Evolutionary conservation across 2,329 filamentous ascomycete species (phyloP).

Genomic region (Madurella fahalii): DNA sequence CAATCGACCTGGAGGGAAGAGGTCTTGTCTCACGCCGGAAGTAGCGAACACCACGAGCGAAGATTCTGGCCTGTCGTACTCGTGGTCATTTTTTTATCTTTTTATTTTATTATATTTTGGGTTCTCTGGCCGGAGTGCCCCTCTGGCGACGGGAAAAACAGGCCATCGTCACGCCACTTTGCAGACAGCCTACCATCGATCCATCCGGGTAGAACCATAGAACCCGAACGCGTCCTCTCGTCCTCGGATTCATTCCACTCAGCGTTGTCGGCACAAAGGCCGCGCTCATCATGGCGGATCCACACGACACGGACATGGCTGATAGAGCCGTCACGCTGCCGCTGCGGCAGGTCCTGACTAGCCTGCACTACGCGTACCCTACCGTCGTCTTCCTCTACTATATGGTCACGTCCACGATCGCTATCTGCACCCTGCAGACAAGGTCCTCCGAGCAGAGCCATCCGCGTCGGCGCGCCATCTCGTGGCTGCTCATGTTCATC

Average conservation of each 20-base stretch:
- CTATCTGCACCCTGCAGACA: constrained; percentile 51
- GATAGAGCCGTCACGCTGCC: constrained; percentile 12
- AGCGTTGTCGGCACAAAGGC: neutral
- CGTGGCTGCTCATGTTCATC: constrained; percentile 41
- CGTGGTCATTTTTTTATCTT: neutral
- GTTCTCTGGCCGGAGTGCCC: too few relatives aligned
- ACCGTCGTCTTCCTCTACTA: constrained; percentile 56
- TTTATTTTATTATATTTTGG: too few relatives aligned
- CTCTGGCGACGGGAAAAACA: too few relatives aligned
- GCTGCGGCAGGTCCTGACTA: constrained; percentile 34
- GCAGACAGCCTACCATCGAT: too few relatives aligned
- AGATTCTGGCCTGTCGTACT: neutral
- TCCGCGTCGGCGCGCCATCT: constrained; percentile 41
- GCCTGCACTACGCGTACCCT: constrained; percentile 58
- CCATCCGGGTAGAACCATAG: too few relatives aligned
- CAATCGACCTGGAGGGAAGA: constrained; percentile 1
- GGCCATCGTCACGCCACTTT: too few relatives aligned
- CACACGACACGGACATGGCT: constrained; percentile 13
- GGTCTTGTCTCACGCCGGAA: constrained; percentile 7
- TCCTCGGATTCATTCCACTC: neutral
- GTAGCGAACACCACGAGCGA: neutral
- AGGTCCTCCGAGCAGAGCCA: constrained; percentile 35
- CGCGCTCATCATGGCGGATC: constrained; percentile 16
- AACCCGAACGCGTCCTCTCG: neutral
- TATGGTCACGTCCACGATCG: constrained; percentile 45